Evolutionary conservation across 345 rosid species (phyloP).

Genomic region (Lepidium sativum): DNA sequence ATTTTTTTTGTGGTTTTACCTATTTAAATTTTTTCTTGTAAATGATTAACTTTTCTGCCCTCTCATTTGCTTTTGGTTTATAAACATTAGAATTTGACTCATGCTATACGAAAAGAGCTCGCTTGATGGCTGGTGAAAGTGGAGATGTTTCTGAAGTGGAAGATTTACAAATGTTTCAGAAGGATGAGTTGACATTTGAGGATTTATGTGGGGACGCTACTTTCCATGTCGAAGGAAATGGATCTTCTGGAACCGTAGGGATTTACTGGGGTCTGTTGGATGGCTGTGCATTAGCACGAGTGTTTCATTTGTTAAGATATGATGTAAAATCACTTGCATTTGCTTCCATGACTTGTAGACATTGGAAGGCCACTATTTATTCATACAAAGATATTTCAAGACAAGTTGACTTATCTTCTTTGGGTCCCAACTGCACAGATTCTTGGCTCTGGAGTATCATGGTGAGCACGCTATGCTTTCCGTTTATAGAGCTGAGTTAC

Average conservation of each 20-base stretch:
- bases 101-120: constrained; percentile 69
- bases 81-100: constrained; percentile 47
- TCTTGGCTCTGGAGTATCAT: constrained; percentile 43
- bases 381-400: constrained; percentile 70
- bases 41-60: constrained; percentile 14
- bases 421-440: constrained; percentile 76
- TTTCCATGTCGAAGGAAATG: constrained; percentile 40
- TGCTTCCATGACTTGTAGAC: constrained; percentile 88
- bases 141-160: constrained; percentile 56
- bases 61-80: constrained; percentile 13
- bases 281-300: constrained; percentile 63
- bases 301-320: constrained; percentile 76
- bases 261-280: constrained; percentile 80
- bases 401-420: constrained; percentile 69
- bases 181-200: constrained; percentile 59
- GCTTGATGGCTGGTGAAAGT: constrained; percentile 53
- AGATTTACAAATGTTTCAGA: constrained; percentile 40
- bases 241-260: constrained; percentile 28
- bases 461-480: constrained; percentile 43
- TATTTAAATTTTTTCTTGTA: neutral
- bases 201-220: constrained; percentile 57
- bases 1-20: neutral
- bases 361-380: constrained; percentile 73
- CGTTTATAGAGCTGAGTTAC: neutral
- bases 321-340: constrained; percentile 66